Evolutionary conservation across 2,329 filamentous ascomycete genomes (phyloP), one percentile per base, ranked within the genome.

Genomic region (Colletotrichum gigasporum): DNA sequence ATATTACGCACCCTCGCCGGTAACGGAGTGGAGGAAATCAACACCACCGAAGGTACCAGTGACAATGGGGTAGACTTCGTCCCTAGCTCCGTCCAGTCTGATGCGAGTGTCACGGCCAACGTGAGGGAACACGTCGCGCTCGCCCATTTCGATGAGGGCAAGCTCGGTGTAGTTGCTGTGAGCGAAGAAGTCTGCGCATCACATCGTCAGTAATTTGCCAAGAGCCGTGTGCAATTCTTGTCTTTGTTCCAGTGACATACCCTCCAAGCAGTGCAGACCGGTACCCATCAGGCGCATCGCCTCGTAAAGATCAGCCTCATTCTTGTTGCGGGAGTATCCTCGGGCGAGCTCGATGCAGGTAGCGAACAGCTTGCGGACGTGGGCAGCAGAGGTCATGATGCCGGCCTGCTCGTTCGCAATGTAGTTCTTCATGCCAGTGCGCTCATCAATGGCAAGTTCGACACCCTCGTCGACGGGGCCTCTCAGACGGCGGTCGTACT

Each of bases 31-130:
- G 65, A 97, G 82, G 79, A 97, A 97, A 73, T 97, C 95, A 12
- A 97, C 94, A 67, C 94, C 94, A 66, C 94, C 94, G 77, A 97
- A 97, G 6, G 94, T 97, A 64, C 95, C 94, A 1, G 94, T 97
- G 44, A 97, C 86, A 66, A 95, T 81, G 6, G 94, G 94, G 71
- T 91, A 97, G 65, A 97, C 92, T 4, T 84, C 73, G 32, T 83
- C 74, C 20, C 84, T 83, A 61, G 87, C 90, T 44, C 91, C 93
- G 32, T 85, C 82, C 26, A 97, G 83, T 45, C 87, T 82, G 26
- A 97, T 81, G 72, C 82, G 81, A n/a, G 93, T 93, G 70, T 87
- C 80, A 62, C 88, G 85, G 34, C 95, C 95, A 57, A 96, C 92
- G 72, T 97, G 94, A 24, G 95, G 93, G 76, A 97, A 97, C 64